phyloP scores from a whole-genome alignment of 495 filamentous ascomycete species.

The Trypethelium eluteriae region DNA sequence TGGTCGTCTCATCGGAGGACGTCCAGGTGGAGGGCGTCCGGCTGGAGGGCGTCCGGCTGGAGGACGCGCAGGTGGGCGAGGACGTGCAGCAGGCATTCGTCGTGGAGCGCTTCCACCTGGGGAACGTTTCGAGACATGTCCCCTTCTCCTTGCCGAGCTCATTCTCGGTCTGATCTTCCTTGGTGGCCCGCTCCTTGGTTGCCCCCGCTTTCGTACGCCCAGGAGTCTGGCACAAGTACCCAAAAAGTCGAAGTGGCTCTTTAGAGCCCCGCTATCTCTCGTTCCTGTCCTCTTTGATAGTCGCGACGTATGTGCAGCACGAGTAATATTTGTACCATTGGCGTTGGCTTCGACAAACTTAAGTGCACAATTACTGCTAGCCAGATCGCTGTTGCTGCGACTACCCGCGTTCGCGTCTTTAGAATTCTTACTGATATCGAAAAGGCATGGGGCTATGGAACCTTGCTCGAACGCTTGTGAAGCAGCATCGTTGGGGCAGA shows the following conservation, averaged over 20 bases:
- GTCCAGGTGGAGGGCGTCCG: neutral
- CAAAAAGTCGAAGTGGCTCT: too few relatives aligned
- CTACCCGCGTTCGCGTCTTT: neutral
- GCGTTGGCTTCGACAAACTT: neutral
- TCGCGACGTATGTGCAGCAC: neutral
- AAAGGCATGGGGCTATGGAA: neutral
- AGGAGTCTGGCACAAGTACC: too few relatives aligned
- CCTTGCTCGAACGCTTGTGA: neutral
- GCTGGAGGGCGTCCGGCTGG: neutral
- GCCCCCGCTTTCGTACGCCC: too few relatives aligned
- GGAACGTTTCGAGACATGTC: too few relatives aligned
- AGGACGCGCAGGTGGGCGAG: neutral
- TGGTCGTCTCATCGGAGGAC: neutral
- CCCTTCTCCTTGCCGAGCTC: too few relatives aligned
- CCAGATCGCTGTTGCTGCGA: neutral
- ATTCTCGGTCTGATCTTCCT: too few relatives aligned
- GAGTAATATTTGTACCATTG: neutral
- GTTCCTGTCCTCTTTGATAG: neutral
- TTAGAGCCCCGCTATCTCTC: neutral
- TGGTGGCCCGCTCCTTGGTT: too few relatives aligned
- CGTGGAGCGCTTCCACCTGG: too few relatives aligned
- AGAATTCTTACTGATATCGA: neutral
- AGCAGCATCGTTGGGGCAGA: neutral
- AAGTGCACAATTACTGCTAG: neutral
- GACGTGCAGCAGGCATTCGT: too few relatives aligned